Evolutionary conservation across 2,329 filamentous ascomycete genomes (phyloP).

Genomic region (Aspergillus aculeatinus): DNA sequence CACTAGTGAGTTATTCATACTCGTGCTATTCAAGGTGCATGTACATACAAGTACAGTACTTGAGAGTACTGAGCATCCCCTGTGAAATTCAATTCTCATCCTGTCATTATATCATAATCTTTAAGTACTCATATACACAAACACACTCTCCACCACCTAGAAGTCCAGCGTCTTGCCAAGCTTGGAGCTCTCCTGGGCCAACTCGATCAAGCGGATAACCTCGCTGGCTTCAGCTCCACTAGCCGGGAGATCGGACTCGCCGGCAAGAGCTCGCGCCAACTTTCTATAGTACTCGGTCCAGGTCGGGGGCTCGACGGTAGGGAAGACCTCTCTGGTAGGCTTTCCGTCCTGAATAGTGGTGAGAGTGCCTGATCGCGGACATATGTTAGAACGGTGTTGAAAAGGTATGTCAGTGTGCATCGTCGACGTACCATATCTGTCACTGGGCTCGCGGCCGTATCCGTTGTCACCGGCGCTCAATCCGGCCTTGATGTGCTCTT

Average conservation of each 20-base stretch:
- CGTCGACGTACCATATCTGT: conserved; percentile 52
- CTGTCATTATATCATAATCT: conserved; percentile 6
- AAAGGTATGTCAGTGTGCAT: neutral
- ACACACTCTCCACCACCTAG: conserved; percentile 14
- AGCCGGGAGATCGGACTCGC: conserved; percentile 55
- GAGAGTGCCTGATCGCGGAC: conserved; percentile 40
- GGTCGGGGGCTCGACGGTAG: conserved; percentile 64
- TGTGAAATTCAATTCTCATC: neutral
- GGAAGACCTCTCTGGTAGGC: conserved; percentile 51
- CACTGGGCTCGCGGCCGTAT: conserved; percentile 64
- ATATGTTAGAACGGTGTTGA: neutral
- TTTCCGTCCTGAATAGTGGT: conserved; percentile 56
- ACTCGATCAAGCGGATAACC: conserved; percentile 58
- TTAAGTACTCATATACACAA: neutral
- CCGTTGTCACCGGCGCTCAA: conserved; percentile 59
- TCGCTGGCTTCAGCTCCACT: conserved; percentile 53
- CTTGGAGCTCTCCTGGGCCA: conserved; percentile 55
- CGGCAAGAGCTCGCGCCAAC: conserved; percentile 54
- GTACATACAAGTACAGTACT: no score
- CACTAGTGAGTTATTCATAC: no score
- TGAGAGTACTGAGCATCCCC: neutral
- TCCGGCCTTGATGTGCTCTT: conserved; percentile 69
- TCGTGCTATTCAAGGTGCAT: no score
- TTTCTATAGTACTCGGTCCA: conserved; percentile 67
- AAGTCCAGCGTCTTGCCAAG: conserved; percentile 50